Percentiles rank a stretch among this genome's conserved stretches.
Evolutionary conservation across 345 rosid genomes (phyloP).

Genomic region (Streptanthus diversifolius): DNA sequence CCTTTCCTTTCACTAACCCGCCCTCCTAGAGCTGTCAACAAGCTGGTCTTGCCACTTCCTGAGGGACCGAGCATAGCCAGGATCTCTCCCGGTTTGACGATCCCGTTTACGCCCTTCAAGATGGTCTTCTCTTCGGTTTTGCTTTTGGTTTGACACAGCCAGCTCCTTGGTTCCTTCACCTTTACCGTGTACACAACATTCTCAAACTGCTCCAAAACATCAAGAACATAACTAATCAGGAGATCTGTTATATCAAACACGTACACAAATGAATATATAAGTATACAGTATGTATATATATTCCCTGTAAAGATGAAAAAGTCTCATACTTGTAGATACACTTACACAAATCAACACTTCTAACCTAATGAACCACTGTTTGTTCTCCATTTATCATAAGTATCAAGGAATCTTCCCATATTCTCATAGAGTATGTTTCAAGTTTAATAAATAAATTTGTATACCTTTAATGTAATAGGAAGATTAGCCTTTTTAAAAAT

Average conservation of each 20-base stretch:
- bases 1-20: slow-evolving; percentile 34
- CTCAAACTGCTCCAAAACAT: slow-evolving; percentile 43
- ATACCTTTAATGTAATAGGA: slow-evolving; percentile 46
- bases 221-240: slow-evolving; percentile 8
- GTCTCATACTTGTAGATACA: too few species aligned
- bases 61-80: slow-evolving; percentile 62
- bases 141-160: slow-evolving; percentile 12
- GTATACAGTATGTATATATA: too few species aligned
- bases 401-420: too few species aligned
- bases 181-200: slow-evolving; percentile 48
- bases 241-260: neutral
- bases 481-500: slow-evolving; percentile 36
- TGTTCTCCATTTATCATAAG: neutral
- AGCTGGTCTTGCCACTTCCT: slow-evolving; percentile 57
- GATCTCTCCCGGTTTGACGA: slow-evolving; percentile 51
- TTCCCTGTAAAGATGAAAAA: too few species aligned
- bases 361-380: neutral
- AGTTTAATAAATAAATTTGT: neutral
- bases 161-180: slow-evolving; percentile 18
- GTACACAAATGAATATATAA: too few species aligned
- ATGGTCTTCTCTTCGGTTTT: slow-evolving; percentile 41
- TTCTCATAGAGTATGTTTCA: neutral
- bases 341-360: neutral
- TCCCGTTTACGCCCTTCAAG: slow-evolving; percentile 49
- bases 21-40: slow-evolving; percentile 55